Conservation (phyloP, 176 grass and related monocot genomes). For the Pontederia paniculata region DNA sequence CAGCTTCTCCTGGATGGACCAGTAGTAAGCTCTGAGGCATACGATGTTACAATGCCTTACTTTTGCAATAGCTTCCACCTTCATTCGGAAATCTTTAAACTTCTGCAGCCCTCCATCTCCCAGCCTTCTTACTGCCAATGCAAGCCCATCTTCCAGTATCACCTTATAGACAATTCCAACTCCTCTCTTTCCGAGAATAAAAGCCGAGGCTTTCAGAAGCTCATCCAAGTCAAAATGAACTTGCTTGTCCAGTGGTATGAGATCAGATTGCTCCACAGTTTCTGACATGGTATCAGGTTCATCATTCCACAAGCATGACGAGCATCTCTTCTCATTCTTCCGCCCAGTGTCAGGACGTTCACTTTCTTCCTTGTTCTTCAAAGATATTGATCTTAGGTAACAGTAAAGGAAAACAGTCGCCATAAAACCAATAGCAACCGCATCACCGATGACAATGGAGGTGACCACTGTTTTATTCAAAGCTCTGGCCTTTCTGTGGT, state of each 20-base stretch:
- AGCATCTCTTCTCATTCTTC: not conserved
- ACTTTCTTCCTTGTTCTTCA: not conserved
- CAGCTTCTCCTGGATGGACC: constrained; percentile 4
- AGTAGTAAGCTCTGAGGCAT: constrained; percentile 13
- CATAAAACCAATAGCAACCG: constrained; percentile 4
- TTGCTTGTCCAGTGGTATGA: constrained; percentile 5
- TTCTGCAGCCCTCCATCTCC: constrained; percentile 1
- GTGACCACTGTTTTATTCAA: not conserved
- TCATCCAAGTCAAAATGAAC: constrained; percentile 4
- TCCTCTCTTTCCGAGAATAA: constrained; percentile 4
- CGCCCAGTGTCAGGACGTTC: no score
- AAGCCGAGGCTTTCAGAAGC: constrained; percentile 5
- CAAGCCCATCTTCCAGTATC: not conserved
- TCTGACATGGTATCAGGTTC: not conserved
- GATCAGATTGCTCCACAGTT: constrained; percentile 1
- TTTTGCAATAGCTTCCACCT: constrained; percentile 10
- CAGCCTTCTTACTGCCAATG: constrained; percentile 8
- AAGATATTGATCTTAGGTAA: constrained; percentile 1
- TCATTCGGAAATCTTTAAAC: constrained; percentile 11
- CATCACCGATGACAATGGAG: constrained; percentile 1
- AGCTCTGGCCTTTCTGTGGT: not conserved
- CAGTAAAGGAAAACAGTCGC: constrained; percentile 8
- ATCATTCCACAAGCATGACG: not conserved
- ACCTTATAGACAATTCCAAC: constrained; percentile 13
- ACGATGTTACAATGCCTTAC: constrained; percentile 10